Conservation (phyloP, 169 alveolate genomes). For the Plasmodium fragile region DNA sequence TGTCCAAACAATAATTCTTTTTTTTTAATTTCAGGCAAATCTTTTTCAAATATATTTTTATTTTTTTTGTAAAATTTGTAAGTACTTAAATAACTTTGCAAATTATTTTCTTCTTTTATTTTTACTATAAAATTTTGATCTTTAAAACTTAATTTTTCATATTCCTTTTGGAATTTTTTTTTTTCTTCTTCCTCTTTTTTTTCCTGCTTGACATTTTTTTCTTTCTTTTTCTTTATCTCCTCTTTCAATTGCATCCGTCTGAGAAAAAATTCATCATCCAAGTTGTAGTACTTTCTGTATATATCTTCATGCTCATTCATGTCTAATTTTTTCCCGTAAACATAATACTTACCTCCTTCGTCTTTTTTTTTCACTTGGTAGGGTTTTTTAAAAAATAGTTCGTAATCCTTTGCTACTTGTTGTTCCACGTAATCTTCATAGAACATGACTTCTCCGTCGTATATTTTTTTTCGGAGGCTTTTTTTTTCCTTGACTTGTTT, state of each 20-base stretch:
- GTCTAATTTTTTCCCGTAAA: constrained; percentile 57
- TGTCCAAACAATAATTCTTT: constrained; percentile 57
- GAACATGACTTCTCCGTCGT: constrained; percentile 82
- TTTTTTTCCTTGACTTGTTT: constrained; percentile 29
- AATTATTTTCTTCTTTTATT: constrained; percentile 44
- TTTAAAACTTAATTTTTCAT: constrained; percentile 17
- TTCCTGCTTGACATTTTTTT: constrained; percentile 23
- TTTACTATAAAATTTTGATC: constrained; percentile 54
- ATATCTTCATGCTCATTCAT: constrained; percentile 59
- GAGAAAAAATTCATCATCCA: constrained; percentile 65
- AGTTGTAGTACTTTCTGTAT: constrained; percentile 37
- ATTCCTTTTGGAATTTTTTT: constrained; percentile 39
- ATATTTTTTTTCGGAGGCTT: constrained; percentile 76
- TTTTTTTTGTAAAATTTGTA: constrained; percentile 64
- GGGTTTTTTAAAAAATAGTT: constrained; percentile 70
- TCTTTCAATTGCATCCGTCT: constrained; percentile 21
- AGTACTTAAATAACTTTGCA: not conserved
- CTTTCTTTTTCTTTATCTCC: not conserved
- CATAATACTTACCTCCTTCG: constrained; percentile 76
- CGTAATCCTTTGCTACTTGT: constrained; percentile 66
- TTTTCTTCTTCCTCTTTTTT: constrained; percentile 23
- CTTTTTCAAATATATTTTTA: constrained; percentile 51
- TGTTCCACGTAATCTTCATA: constrained; percentile 71
- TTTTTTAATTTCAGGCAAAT: constrained; percentile 49
- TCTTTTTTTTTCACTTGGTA: constrained; percentile 60